phyloP scores from a whole-genome alignment of 129 eudicot genomes.

The Tanacetum coccineum region DNA sequence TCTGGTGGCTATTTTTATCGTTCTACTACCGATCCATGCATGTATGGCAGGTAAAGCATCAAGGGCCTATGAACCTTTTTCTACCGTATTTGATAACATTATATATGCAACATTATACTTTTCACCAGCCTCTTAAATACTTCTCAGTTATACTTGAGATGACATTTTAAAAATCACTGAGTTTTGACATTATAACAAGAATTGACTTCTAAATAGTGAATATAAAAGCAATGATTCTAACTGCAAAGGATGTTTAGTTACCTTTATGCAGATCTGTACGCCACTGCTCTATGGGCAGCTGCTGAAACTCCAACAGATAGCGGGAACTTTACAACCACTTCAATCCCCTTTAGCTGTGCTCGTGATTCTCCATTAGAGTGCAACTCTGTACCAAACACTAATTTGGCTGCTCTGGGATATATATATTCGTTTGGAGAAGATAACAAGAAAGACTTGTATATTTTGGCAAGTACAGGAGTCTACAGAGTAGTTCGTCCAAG shows the following conservation, averaged over 20 bases:
- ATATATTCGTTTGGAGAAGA: constrained; percentile 77
- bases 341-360: constrained; percentile 60
- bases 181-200: background rate
- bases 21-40: constrained; percentile 82
- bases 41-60: constrained; percentile 58
- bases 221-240: background rate
- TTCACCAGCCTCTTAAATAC: background rate
- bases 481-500: constrained; percentile 85
- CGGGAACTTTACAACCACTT: constrained; percentile 60
- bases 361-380: constrained; percentile 65
- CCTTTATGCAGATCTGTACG: constrained; percentile 78
- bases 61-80: background rate
- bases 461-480: constrained; percentile 60
- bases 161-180: background rate
- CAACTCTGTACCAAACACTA: constrained; percentile 49
- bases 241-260: constrained; percentile 40
- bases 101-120: background rate
- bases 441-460: constrained; percentile 56
- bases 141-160: background rate
- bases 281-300: constrained; percentile 67
- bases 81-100: background rate
- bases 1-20: constrained; percentile 81
- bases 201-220: background rate
- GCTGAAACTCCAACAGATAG: constrained; percentile 64
- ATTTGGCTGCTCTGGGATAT: constrained; percentile 56